A percentile compares a stretch with the other conserved stretches of the same genome.
These are phyloP conservation scores for Arthrobotrys megalospora DNA, from an alignment of 2,329 filamentous ascomycete genomes.

Conservation along the genomic window DNA sequence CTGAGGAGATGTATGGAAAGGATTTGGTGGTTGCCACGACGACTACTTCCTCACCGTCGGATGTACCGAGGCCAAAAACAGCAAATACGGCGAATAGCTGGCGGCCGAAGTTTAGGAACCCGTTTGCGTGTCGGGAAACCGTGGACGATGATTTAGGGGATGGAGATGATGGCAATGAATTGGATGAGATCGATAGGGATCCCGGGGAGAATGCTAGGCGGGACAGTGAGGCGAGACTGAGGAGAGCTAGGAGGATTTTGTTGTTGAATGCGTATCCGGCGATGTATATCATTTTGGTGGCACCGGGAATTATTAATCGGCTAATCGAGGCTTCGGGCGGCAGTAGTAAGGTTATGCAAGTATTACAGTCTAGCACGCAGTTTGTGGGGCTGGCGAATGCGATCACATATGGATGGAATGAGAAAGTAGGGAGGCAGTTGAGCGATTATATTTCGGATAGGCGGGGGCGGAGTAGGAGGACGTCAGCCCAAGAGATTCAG, in stretches of 20 bases:
- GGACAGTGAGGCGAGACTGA: constrained; percentile 39
- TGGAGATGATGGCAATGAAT: constrained; percentile 16
- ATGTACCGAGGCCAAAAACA: background rate
- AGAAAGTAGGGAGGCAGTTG: constrained; percentile 63
- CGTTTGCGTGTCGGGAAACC: constrained; percentile 40
- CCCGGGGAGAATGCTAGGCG: constrained; percentile 20
- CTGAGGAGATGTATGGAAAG: constrained; percentile 8
- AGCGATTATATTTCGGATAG: constrained; percentile 31
- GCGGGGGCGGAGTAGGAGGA: constrained; percentile 23
- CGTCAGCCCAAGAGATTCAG: too few relatives aligned
- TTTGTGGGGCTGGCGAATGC: constrained; percentile 68
- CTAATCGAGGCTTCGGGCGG: constrained; percentile 65
- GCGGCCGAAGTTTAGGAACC: constrained; percentile 43
- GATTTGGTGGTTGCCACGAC: constrained; percentile 30
- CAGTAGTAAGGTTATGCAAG: constrained; percentile 62
- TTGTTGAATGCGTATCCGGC: constrained; percentile 68
- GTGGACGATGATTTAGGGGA: constrained; percentile 35
- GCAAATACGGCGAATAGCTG: background rate
- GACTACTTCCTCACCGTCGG: constrained; percentile 32
- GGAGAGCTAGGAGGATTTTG: constrained; percentile 65
- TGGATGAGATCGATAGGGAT: too few relatives aligned
- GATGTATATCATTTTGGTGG: constrained; percentile 67
- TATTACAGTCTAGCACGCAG: constrained; percentile 67
- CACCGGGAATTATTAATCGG: constrained; percentile 67
- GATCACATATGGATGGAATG: constrained; percentile 68